Evolutionary conservation across 169 alveolate genomes (phyloP).

Genomic region (Eimeria praecox): DNA sequence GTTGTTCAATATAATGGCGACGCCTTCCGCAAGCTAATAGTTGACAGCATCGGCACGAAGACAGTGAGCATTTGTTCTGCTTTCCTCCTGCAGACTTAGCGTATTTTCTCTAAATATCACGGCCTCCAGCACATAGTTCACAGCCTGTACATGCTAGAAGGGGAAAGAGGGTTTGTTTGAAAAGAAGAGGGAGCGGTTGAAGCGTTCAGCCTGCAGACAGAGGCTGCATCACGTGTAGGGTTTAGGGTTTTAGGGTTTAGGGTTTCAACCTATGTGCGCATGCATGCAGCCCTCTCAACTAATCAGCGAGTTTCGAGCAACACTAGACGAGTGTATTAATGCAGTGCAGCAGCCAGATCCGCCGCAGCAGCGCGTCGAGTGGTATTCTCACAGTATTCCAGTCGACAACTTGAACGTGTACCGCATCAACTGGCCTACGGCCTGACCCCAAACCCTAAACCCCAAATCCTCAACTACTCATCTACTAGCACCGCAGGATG

Average conservation of each 20-base stretch:
- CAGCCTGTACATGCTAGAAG: not conserved
- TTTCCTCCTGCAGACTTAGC: not conserved
- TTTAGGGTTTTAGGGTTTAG: not conserved
- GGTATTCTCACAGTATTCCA: constrained; percentile 80
- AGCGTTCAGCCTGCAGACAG: not conserved
- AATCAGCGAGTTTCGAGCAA: not conserved
- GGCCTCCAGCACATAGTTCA: not conserved
- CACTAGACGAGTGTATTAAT: constrained; percentile 31
- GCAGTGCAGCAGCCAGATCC: constrained; percentile 52
- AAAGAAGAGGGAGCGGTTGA: not conserved
- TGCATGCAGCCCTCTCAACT: constrained; percentile 57
- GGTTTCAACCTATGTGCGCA: not conserved
- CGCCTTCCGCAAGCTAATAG: constrained; percentile 77
- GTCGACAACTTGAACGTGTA: constrained; percentile 79
- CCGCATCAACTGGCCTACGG: constrained; percentile 81
- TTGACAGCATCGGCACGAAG: constrained; percentile 53
- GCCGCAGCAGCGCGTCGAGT: constrained; percentile 61
- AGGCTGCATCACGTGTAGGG: not conserved
- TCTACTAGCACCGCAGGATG: not conserved
- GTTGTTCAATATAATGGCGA: constrained; percentile 76
- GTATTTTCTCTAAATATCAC: not conserved
- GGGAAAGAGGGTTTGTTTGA: not conserved
- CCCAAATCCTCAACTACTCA: not conserved
- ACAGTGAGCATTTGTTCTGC: constrained; percentile 47
- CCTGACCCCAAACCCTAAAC: constrained; percentile 28